These are phyloP conservation scores for Austroboletus novae-zelandiae DNA, from an alignment of 1,284 basidiomycete species.

Conservation along the genomic window DNA sequence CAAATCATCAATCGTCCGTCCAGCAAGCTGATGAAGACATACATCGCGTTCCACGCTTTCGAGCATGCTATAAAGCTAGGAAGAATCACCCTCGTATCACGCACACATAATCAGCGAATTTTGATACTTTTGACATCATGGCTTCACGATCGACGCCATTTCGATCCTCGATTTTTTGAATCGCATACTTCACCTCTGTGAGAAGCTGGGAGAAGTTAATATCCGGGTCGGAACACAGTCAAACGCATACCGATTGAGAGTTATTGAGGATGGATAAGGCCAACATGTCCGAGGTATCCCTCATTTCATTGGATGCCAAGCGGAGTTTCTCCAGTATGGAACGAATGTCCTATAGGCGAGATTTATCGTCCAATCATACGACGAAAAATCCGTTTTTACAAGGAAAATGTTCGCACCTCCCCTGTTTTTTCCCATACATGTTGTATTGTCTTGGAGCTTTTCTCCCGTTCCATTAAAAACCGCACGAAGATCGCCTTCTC, in stretches of 20 bases:
- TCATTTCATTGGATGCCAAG: conserved; percentile 21
- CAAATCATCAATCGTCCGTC: conserved; percentile 1
- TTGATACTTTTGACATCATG: conserved; percentile 24
- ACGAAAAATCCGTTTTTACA: neutral
- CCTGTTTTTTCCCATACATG: conserved; percentile 27
- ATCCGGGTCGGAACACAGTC: neutral
- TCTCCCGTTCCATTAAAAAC: conserved; percentile 47
- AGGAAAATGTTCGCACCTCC: conserved; percentile 26
- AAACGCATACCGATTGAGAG: conserved; percentile 19
- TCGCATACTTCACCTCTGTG: conserved; percentile 17
- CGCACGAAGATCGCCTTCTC: conserved; percentile 54
- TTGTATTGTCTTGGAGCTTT: conserved; percentile 28
- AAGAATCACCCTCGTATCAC: conserved; percentile 14
- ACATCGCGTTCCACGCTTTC: conserved; percentile 25
- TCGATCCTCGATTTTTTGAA: conserved; percentile 20
- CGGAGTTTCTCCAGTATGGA: conserved; percentile 25
- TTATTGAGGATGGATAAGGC: conserved; percentile 13
- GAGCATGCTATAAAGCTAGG: conserved; percentile 24
- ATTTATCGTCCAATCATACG: conserved; percentile 2
- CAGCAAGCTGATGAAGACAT: conserved; percentile 7
- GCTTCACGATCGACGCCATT: conserved; percentile 20
- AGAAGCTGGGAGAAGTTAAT: conserved; percentile 24
- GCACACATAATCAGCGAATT: neutral
- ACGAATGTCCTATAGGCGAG: conserved; percentile 31
- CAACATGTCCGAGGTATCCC: conserved; percentile 18